Percentiles rank a stretch among this genome's conserved stretches.
Conservation (phyloP, 768 basidiomycete genomes). For the Rhodotorula graminis region DNA sequence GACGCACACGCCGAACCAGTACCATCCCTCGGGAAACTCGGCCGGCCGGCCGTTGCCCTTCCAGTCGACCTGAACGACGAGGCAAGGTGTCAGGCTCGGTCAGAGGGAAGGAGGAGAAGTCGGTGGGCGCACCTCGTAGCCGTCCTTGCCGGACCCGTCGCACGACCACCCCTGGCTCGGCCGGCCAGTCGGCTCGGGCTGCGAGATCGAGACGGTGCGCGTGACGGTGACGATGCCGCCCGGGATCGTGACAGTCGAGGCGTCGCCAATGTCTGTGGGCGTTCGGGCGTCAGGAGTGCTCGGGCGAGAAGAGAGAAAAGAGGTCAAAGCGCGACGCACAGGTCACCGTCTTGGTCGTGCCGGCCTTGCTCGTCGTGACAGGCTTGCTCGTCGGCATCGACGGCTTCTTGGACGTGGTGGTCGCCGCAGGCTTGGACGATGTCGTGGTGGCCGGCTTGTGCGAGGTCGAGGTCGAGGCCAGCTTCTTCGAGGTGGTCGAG, state of each 20-base stretch:
- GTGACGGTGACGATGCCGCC: neutral
- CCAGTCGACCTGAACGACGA: neutral
- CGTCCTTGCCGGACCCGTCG: neutral
- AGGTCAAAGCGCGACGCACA: too few relatives aligned
- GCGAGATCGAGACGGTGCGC: neutral
- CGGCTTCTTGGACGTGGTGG: neutral
- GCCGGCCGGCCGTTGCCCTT: neutral
- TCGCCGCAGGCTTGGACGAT: neutral
- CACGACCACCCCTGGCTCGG: neutral
- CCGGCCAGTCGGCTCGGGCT: neutral
- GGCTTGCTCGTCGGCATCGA: neutral
- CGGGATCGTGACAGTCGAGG: neutral
- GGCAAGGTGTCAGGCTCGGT: too few relatives aligned
- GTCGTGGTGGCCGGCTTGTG: neutral
- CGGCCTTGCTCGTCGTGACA: neutral
- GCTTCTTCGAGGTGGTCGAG: neutral
- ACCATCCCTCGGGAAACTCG: neutral
- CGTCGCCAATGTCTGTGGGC: too few relatives aligned
- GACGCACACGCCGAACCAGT: neutral
- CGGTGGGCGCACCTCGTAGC: neutral
- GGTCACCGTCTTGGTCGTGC: neutral
- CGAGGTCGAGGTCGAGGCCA: neutral
- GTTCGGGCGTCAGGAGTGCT: too few relatives aligned
- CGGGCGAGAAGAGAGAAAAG: too few relatives aligned
- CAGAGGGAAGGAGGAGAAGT: too few relatives aligned